Evolutionary conservation across 2,329 filamentous ascomycete genomes (phyloP).

Genomic region (Colletotrichum euphorbiae): DNA sequence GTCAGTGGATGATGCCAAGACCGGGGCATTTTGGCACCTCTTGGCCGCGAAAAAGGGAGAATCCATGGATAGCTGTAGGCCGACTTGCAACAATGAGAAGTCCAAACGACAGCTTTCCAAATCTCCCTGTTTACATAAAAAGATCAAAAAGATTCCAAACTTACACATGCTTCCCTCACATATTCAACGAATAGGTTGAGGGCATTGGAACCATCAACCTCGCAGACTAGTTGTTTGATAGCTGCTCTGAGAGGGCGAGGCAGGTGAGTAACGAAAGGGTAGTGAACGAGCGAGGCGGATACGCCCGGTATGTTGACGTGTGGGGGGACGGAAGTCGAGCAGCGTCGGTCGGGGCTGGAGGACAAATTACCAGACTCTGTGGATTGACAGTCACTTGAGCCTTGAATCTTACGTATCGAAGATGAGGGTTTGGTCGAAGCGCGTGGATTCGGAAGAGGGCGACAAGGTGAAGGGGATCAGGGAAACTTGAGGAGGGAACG

Average conservation of each 20-base stretch:
- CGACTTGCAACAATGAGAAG: background rate
- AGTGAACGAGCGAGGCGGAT: slow-evolving; percentile 21
- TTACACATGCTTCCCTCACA: slow-evolving; percentile 59
- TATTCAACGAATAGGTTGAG: slow-evolving; percentile 48
- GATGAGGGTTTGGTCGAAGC: slow-evolving; percentile 4
- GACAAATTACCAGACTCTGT: background rate
- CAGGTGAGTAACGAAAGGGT: background rate
- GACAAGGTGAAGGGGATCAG: slow-evolving; percentile 11
- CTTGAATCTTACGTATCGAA: background rate
- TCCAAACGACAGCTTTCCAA: background rate
- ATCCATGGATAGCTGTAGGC: background rate
- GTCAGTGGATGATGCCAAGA: slow-evolving; percentile 52
- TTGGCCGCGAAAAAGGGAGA: slow-evolving; percentile 42
- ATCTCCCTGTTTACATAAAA: background rate
- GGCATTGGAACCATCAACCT: slow-evolving; percentile 40
- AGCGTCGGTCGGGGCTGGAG: slow-evolving; percentile 5
- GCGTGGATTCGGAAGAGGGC: slow-evolving; percentile 4
- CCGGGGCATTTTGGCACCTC: slow-evolving; percentile 45
- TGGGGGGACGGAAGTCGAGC: background rate
- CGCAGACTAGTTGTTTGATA: slow-evolving; percentile 9
- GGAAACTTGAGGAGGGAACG: background rate
- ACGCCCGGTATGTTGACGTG: slow-evolving; percentile 10
- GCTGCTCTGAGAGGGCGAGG: slow-evolving; percentile 14
- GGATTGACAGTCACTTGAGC: slow-evolving; percentile 5
- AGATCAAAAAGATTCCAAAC: slow-evolving; percentile 38